These are phyloP conservation scores for Colletotrichum chrysophilum DNA, from an alignment of 2,329 filamentous ascomycete species.

Conservation along the genomic window DNA sequence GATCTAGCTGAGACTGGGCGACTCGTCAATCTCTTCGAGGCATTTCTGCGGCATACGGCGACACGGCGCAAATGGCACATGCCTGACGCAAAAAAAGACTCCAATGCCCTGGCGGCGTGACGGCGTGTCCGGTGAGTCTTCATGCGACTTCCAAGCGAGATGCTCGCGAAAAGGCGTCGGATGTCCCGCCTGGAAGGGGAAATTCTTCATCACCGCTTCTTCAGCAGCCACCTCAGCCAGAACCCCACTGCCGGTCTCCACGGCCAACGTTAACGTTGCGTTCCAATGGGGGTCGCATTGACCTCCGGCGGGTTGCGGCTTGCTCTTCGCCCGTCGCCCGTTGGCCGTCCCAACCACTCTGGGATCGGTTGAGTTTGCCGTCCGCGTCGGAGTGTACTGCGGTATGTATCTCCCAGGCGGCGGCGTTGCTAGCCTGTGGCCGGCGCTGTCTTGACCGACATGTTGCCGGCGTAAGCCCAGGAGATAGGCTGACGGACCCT, in stretches of 20 bases:
- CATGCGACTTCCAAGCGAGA: background rate
- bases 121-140: background rate
- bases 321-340: background rate
- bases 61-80: background rate
- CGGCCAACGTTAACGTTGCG: background rate
- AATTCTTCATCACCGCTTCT: slow-evolving; percentile 10
- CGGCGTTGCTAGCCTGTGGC: background rate
- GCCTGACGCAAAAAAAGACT: background rate
- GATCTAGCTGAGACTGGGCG: slow-evolving; percentile 5
- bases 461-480: background rate
- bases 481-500: background rate
- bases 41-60: slow-evolving; percentile 5
- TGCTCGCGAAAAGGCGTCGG: background rate
- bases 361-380: background rate
- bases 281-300: background rate
- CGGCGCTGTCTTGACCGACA: background rate
- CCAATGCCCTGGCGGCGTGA: background rate
- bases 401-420: background rate
- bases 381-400: background rate
- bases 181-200: background rate
- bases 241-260: slow-evolving; percentile 2
- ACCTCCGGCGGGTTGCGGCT: background rate
- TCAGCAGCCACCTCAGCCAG: background rate
- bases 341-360: background rate
- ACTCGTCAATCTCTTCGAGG: background rate